Conservation (phyloP, 495 filamentous ascomycete species). For the Friedmanniomyces simplex region DNA sequence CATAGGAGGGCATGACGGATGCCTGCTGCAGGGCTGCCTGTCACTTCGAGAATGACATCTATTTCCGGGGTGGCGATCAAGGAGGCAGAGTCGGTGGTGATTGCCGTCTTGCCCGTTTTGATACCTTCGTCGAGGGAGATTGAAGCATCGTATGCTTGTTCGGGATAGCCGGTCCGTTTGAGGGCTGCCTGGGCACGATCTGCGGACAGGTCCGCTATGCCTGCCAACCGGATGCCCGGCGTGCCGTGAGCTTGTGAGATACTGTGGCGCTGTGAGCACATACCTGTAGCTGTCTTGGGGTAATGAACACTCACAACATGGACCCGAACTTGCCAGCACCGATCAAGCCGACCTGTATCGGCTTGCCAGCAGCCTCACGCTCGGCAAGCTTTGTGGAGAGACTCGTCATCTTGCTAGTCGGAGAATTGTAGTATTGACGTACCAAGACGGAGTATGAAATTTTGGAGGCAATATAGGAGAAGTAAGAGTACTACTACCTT, state of each 20-base stretch:
- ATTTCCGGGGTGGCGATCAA: constrained; percentile 17
- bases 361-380: constrained; percentile 16
- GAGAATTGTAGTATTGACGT: neutral
- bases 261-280: neutral
- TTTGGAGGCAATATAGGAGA: neutral
- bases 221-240: constrained; percentile 19
- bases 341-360: constrained; percentile 23
- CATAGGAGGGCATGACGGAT: constrained; percentile 21
- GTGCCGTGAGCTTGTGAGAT: constrained; percentile 20
- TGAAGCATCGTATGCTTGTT: constrained; percentile 14
- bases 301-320: constrained; percentile 17
- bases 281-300: neutral
- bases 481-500: neutral
- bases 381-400: constrained; percentile 20
- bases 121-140: constrained; percentile 17
- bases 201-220: constrained; percentile 17
- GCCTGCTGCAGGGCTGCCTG: constrained; percentile 21
- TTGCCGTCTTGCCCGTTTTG: constrained; percentile 17
- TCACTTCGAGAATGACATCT: constrained; percentile 22
- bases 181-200: constrained; percentile 18
- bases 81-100: constrained; percentile 17
- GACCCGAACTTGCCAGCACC: constrained; percentile 25
- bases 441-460: neutral
- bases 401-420: constrained; percentile 10
- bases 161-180: constrained; percentile 17